Evolutionary conservation across 2,329 filamentous ascomycete genomes (phyloP).

Genomic region (Aspergillus pseudoglaucus): DNA sequence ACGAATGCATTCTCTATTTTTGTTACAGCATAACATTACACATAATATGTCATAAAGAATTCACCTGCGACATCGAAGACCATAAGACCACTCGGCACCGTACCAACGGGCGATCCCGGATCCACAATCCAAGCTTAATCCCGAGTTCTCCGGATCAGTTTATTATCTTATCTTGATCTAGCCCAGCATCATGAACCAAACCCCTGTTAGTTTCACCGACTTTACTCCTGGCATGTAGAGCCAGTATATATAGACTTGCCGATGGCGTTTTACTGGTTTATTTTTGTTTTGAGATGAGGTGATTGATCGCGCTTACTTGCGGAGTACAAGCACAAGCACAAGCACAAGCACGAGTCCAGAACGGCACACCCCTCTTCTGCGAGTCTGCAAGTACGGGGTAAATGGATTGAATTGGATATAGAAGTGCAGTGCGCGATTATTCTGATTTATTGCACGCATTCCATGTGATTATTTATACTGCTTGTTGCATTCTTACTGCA

Average conservation of each 20-base stretch:
- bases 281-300: too few species aligned
- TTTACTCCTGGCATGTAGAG: neutral
- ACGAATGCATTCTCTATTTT: neutral
- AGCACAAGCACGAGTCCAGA: too few species aligned
- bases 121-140: neutral
- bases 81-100: neutral
- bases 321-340: neutral
- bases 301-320: neutral
- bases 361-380: too few species aligned
- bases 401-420: too few species aligned
- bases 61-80: neutral
- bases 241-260: neutral
- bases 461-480: too few species aligned
- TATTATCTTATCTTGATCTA: neutral
- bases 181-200: too few species aligned
- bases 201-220: too few species aligned
- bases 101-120: neutral
- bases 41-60: neutral
- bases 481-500: too few species aligned
- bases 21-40: neutral
- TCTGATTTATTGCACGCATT: too few species aligned
- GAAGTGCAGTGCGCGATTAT: too few species aligned
- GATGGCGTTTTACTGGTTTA: too few species aligned
- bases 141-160: constrained; percentile 2
- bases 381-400: too few species aligned